Conservation (phyloP, 1,284 basidiomycete genomes). For the Ganoderma meredithae region DNA sequence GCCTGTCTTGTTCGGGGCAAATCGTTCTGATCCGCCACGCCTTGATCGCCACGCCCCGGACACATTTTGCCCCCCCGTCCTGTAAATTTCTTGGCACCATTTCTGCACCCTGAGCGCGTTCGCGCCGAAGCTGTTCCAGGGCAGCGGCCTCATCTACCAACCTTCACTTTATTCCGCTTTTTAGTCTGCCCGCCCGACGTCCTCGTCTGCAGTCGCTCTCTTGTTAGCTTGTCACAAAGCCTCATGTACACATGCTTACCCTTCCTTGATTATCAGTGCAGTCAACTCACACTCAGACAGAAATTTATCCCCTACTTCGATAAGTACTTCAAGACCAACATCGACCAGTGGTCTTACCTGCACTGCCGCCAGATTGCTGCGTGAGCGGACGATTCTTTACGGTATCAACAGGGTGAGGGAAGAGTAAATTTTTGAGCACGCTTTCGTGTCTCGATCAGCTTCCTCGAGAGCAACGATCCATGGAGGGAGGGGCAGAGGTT, state of each 20-base stretch:
- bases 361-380: too few relatives aligned
- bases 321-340: too few relatives aligned
- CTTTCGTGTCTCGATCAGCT: too few relatives aligned
- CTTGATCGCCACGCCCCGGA: constrained; percentile 9
- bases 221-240: neutral
- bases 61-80: constrained; percentile 1
- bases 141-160: neutral
- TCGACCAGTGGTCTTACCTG: too few relatives aligned
- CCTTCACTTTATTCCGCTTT: constrained; percentile 3
- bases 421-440: too few relatives aligned
- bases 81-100: neutral
- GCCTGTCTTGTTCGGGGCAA: neutral
- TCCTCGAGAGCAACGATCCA: too few relatives aligned
- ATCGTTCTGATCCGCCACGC: constrained; percentile 8
- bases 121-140: neutral
- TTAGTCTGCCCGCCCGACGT: neutral
- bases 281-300: neutral
- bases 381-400: too few relatives aligned
- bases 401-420: too few relatives aligned
- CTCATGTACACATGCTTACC: neutral
- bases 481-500: too few relatives aligned
- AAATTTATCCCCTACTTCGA: neutral
- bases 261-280: neutral
- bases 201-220: neutral
- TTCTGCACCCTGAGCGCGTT: neutral